Conservation (phyloP, 1,284 basidiomycete genomes). For the Peniophora sp. region DNA sequence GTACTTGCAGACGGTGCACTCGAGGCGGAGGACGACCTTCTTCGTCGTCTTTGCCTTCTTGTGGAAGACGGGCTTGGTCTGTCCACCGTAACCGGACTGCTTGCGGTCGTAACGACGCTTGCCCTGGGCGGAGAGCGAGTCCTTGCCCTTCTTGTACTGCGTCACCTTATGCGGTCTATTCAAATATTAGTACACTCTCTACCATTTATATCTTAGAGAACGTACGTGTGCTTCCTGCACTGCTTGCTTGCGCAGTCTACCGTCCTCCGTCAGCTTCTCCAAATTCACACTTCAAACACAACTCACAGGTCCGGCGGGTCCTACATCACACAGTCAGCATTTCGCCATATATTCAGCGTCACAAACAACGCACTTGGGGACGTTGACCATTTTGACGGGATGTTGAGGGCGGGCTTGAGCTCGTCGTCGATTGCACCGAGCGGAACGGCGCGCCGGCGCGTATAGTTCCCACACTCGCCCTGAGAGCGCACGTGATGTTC, state of each 20-base stretch:
- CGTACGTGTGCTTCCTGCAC: slow-evolving; percentile 98
- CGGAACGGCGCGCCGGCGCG: too few relatives aligned
- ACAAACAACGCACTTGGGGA: slow-evolving; percentile 66
- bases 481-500: too few relatives aligned
- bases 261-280: slow-evolving; percentile 1
- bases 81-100: slow-evolving; percentile 99
- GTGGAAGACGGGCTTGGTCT: slow-evolving; percentile 99
- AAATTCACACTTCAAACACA: neutral
- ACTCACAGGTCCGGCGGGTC: slow-evolving; percentile 80
- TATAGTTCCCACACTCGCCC: too few relatives aligned
- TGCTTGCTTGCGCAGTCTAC: slow-evolving; percentile 96
- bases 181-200: slow-evolving; percentile 1
- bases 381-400: slow-evolving; percentile 74
- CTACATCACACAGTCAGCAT: slow-evolving; percentile 29
- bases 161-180: slow-evolving; percentile 89
- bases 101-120: slow-evolving; percentile 99
- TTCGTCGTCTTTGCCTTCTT: slow-evolving; percentile 99
- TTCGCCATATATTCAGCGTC: slow-evolving; percentile 3
- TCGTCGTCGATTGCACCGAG: too few relatives aligned
- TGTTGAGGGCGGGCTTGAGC: neutral
- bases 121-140: slow-evolving; percentile 93
- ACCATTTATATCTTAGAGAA: slow-evolving; percentile 10
- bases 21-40: slow-evolving; percentile 97
- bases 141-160: slow-evolving; percentile 99
- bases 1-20: slow-evolving; percentile 99